Conservation (phyloP, 2,329 filamentous ascomycete genomes). For the Pseudophaeomoniella oleicola region DNA sequence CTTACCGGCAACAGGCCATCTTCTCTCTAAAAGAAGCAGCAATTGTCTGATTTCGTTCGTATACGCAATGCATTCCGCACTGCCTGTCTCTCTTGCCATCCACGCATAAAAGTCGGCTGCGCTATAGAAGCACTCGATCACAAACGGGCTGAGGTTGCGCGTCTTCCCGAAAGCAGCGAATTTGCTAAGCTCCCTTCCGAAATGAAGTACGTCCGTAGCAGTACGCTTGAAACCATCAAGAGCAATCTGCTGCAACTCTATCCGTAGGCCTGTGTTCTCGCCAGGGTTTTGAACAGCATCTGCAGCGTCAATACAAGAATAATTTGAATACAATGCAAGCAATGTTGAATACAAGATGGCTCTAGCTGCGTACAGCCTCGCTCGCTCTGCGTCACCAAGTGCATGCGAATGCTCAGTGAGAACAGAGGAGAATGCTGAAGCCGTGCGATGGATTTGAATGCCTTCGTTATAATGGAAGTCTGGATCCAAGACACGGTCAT, state of each 20-base stretch:
- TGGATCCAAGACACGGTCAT: background rate
- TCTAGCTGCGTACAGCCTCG: background rate
- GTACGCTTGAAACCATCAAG: slow-evolving; percentile 3
- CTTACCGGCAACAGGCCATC: too few species aligned
- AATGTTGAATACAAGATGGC: slow-evolving; percentile 1
- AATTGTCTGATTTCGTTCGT: too few species aligned
- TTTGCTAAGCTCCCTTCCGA: too few species aligned
- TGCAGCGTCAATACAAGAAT: slow-evolving; percentile 4
- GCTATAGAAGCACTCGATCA: too few species aligned
- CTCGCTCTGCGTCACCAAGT: background rate
- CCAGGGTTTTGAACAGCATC: too few species aligned
- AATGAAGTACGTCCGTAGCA: too few species aligned
- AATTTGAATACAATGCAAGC: slow-evolving; percentile 2
- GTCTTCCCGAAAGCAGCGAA: too few species aligned
- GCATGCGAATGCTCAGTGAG: background rate
- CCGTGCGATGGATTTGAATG: slow-evolving; percentile 2
- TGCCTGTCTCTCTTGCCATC: too few species aligned
- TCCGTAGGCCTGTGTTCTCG: background rate
- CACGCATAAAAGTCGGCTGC: too few species aligned
- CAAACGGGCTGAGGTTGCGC: too few species aligned
- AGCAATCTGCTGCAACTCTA: slow-evolving; percentile 4
- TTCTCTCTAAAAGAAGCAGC: too few species aligned
- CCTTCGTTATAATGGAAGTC: slow-evolving; percentile 2
- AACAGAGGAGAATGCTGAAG: background rate
- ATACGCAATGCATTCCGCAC: too few species aligned